A percentile compares a stretch with the other conserved stretches of the same genome.
phyloP scores from a whole-genome alignment of 2,329 filamentous ascomycete species.

The Sarocladiaceae sp. region DNA sequence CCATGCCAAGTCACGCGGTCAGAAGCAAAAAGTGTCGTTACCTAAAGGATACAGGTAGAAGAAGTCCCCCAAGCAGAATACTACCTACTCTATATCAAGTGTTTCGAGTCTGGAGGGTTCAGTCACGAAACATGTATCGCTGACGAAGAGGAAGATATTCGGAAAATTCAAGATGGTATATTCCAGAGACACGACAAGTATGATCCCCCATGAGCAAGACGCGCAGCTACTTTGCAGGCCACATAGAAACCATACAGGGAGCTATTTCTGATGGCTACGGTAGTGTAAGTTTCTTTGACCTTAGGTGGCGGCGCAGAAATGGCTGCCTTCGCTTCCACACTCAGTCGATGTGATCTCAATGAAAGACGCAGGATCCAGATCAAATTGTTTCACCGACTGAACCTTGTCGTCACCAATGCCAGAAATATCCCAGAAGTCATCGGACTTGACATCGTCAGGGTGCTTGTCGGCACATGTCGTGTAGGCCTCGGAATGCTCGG shows the following conservation, averaged over 20 bases:
- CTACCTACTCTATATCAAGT: too few species aligned
- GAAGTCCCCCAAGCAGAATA: too few species aligned
- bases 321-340: not conserved
- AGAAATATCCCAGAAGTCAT: not conserved
- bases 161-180: too few species aligned
- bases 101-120: too few species aligned
- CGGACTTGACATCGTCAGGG: not conserved
- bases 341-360: not conserved
- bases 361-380: not conserved
- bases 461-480: not conserved
- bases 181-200: too few species aligned
- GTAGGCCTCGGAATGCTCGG: not conserved
- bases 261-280: not conserved
- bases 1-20: not conserved
- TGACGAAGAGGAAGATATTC: too few species aligned
- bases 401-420: not conserved
- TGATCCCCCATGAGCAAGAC: too few species aligned
- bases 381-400: not conserved
- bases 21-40: not conserved
- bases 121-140: too few species aligned
- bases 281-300: not conserved
- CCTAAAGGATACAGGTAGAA: too few species aligned
- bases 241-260: too few species aligned
- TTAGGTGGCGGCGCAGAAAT: not conserved
- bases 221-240: too few species aligned